phyloP scores from a whole-genome alignment of 2,329 filamentous ascomycete species.

The Fusarium lateritium region DNA sequence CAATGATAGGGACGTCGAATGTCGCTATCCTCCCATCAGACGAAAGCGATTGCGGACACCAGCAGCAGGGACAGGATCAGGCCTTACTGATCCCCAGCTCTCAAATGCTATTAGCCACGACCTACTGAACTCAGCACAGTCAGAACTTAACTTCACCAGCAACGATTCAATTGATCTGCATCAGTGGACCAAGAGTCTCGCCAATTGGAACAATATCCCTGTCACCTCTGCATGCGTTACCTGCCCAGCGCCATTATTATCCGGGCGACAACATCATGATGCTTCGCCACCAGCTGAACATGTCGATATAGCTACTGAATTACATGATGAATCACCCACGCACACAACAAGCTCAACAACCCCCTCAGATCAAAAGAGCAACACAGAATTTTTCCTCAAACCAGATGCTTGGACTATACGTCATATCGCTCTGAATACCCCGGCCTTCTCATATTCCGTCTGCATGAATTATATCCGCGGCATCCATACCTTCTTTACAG shows the following conservation, averaged over 20 bases:
- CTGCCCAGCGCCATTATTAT: neutral
- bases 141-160: too few relatives aligned
- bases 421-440: constrained; percentile 7
- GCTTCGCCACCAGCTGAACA: neutral
- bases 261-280: neutral
- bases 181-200: constrained; percentile 9
- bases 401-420: constrained; percentile 1
- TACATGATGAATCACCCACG: neutral
- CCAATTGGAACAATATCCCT: neutral
- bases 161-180: neutral
- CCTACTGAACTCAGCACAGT: neutral
- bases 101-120: neutral
- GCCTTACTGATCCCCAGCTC: neutral
- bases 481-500: neutral
- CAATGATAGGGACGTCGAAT: constrained; percentile 15
- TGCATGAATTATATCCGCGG: constrained; percentile 20
- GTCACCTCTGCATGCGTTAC: neutral
- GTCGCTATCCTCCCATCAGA: constrained; percentile 10
- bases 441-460: neutral
- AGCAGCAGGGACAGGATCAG: neutral
- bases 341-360: neutral
- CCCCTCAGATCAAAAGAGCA: neutral
- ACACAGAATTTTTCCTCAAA: constrained; percentile 3
- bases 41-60: neutral
- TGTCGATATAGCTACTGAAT: neutral